Conservation (phyloP, 2,329 filamentous ascomycete genomes). For the Epichloe brachyelytri region DNA sequence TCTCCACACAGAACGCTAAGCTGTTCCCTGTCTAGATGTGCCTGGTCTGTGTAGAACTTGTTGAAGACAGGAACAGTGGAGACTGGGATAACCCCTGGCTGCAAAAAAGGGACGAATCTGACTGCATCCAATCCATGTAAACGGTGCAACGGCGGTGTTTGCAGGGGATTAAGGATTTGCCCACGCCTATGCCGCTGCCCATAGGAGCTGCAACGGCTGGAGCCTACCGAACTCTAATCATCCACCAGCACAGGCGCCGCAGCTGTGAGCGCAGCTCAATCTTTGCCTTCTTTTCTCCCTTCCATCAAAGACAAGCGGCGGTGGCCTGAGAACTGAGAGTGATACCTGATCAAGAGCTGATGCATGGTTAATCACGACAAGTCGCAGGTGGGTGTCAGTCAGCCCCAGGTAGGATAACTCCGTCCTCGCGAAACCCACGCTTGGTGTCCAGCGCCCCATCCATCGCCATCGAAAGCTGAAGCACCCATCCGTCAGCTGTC, state of each 20-base stretch:
- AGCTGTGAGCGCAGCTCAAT: no score
- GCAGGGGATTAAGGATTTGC: not conserved
- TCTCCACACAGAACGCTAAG: constrained; percentile 1
- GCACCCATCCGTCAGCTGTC: not conserved
- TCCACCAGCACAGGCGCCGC: not conserved
- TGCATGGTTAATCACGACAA: not conserved
- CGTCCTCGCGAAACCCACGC: not conserved
- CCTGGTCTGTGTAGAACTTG: not conserved
- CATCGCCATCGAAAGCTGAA: not conserved
- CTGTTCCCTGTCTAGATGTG: not conserved
- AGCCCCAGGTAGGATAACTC: not conserved
- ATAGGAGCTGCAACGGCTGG: not conserved
- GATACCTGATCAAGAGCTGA: not conserved
- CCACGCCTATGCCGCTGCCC: not conserved
- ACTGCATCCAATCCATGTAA: not conserved
- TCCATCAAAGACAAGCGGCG: not conserved
- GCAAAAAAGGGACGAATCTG: not conserved
- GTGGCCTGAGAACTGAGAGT: no score
- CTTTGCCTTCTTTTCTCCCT: no score
- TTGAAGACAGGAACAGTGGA: not conserved
- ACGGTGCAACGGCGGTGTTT: not conserved
- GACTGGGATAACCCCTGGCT: not conserved
- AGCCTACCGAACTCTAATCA: not conserved
- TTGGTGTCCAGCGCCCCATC: not conserved
- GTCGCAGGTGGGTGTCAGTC: not conserved